Percentiles rank a stretch among this genome's conserved stretches.
Evolutionary conservation across 1,284 basidiomycete species (phyloP).

Genomic region (Tylopilus microsporus): DNA sequence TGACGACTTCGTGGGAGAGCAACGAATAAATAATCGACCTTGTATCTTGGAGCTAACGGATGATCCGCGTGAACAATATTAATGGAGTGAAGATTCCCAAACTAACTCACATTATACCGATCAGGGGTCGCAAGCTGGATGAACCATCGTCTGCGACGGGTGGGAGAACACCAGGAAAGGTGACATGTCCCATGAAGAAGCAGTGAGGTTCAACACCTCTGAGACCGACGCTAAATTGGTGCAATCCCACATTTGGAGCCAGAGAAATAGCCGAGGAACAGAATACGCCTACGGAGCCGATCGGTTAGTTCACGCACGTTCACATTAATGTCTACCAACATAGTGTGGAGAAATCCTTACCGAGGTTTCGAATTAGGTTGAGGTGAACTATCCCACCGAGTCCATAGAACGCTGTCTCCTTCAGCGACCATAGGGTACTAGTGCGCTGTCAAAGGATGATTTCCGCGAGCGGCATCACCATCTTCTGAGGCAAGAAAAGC

Average conservation of each 20-base stretch:
- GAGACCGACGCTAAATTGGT: constrained; percentile 50
- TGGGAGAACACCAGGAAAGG: constrained; percentile 46
- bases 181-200: constrained; percentile 34
- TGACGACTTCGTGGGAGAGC: constrained; percentile 49
- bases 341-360: constrained; percentile 12
- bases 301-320: constrained; percentile 9
- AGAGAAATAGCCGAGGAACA: constrained; percentile 54
- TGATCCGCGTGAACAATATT: constrained; percentile 10
- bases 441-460: constrained; percentile 16
- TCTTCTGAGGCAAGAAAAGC: constrained; percentile 23
- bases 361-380: constrained; percentile 16
- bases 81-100: background rate
- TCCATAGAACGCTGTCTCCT: constrained; percentile 30
- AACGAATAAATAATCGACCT: constrained; percentile 56
- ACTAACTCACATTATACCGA: constrained; percentile 55
- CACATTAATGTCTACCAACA: background rate
- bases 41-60: constrained; percentile 23
- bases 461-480: constrained; percentile 16
- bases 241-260: constrained; percentile 69
- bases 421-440: constrained; percentile 30
- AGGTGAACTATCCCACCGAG: constrained; percentile 26
- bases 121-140: constrained; percentile 39
- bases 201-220: constrained; percentile 30
- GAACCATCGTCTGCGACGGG: constrained; percentile 29
- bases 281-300: constrained; percentile 40